Conservation (phyloP, 2,329 filamentous ascomycete species). For the Exophiala bonariae region DNA sequence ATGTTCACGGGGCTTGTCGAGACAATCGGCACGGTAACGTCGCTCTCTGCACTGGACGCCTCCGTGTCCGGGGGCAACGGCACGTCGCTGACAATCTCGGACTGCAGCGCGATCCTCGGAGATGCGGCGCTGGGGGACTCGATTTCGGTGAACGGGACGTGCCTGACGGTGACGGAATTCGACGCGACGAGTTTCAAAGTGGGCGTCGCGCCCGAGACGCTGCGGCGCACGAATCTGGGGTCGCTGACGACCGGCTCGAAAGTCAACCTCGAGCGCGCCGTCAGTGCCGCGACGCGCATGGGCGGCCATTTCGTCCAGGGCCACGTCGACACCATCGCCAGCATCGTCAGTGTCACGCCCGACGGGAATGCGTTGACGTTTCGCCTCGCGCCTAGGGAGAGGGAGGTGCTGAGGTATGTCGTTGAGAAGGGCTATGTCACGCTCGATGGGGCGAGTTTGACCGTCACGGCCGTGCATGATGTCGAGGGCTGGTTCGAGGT, state of each 20-base stretch:
- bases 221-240: conserved; percentile 94
- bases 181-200: conserved; percentile 69
- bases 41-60: conserved; percentile 76
- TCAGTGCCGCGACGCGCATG: conserved; percentile 89
- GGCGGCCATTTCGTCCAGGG: conserved; percentile 98
- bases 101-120: conserved; percentile 72
- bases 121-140: conserved; percentile 89
- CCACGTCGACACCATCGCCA: conserved; percentile 88
- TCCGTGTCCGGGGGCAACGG: conserved; percentile 71
- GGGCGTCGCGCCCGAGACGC: conserved; percentile 90
- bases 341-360: conserved; percentile 68
- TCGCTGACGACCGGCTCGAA: conserved; percentile 62
- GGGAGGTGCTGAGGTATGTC: conserved; percentile 74
- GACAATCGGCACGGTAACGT: conserved; percentile 83
- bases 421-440: conserved; percentile 97
- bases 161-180: conserved; percentile 85
- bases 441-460: conserved; percentile 91
- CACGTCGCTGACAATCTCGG: conserved; percentile 83
- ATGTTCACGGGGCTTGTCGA: conserved; percentile 99
- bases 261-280: conserved; percentile 93
- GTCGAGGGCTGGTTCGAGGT: conserved; percentile 81
- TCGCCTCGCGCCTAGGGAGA: conserved; percentile 65
- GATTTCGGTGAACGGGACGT: conserved; percentile 93
- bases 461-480: conserved; percentile 83
- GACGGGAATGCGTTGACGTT: conserved; percentile 92